Evolutionary conservation across 495 filamentous ascomycete species (phyloP).

Genomic region (Aspergillus saccharolyticus): DNA sequence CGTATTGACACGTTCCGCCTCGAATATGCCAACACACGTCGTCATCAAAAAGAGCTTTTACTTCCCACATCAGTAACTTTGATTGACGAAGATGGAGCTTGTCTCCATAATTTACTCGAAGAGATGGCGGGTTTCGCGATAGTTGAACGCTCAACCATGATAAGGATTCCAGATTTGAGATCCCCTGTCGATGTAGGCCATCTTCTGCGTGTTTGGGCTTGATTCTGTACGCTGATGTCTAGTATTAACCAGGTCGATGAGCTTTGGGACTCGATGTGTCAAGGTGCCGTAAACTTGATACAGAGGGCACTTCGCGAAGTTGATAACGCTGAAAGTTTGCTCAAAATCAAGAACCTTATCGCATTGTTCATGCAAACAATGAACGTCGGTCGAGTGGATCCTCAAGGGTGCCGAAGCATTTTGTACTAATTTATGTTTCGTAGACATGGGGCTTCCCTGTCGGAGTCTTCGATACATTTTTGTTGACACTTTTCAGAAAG

Average conservation of each 20-base stretch:
- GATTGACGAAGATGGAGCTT: slow-evolving; percentile 65
- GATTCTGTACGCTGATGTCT: not conserved
- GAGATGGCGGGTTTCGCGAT: slow-evolving; percentile 96
- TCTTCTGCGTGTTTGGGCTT: not conserved
- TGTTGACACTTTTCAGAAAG: slow-evolving; percentile 83
- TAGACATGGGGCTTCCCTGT: slow-evolving; percentile 87
- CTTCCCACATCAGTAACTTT: slow-evolving; percentile 69
- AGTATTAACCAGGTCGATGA: slow-evolving; percentile 67
- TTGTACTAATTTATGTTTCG: slow-evolving; percentile 10
- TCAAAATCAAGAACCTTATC: slow-evolving; percentile 88
- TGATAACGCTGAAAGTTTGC: slow-evolving; percentile 73
- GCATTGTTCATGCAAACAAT: slow-evolving; percentile 96
- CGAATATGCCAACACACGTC: slow-evolving; percentile 84
- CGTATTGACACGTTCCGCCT: slow-evolving; percentile 84
- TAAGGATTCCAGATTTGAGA: slow-evolving; percentile 71
- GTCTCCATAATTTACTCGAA: slow-evolving; percentile 81
- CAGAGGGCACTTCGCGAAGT: slow-evolving; percentile 69
- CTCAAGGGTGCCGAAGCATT: not conserved
- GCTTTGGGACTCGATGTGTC: slow-evolving; percentile 97
- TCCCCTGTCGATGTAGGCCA: slow-evolving; percentile 69
- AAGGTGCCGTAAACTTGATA: slow-evolving; percentile 74
- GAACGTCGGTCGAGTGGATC: slow-evolving; percentile 54
- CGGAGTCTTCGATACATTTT: slow-evolving; percentile 70
- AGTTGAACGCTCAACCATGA: slow-evolving; percentile 90
- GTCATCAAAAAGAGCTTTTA: slow-evolving; percentile 86